These are phyloP conservation scores for Fragilaria crotonensis DNA, from an alignment of 108 stramenopile species.

Conservation along the genomic window DNA sequence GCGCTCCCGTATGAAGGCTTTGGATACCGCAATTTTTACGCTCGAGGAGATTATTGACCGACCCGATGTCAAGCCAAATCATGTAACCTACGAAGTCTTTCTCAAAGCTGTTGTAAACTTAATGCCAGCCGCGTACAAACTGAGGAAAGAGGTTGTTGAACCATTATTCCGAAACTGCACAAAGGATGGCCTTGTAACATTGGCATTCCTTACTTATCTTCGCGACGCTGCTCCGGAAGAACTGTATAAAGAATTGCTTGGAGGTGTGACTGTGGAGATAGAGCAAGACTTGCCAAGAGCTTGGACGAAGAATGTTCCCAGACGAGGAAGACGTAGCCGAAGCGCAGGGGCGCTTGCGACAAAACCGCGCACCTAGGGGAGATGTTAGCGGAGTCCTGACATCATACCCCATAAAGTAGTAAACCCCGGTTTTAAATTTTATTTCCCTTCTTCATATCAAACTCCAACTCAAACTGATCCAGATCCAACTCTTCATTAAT, in stretches of 20 bases:
- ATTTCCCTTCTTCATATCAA: background rate
- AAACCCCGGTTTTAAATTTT: no score
- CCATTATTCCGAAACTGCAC: constrained; percentile 35
- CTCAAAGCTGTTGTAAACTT: constrained; percentile 59
- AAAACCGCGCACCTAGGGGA: no score
- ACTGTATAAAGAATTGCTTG: constrained; percentile 38
- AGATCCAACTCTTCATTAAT: background rate
- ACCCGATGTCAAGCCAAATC: constrained; percentile 36
- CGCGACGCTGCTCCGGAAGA: constrained; percentile 29
- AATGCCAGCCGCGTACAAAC: constrained; percentile 13
- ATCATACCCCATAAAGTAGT: no score
- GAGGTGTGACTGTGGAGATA: constrained; percentile 15
- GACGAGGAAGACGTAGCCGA: background rate
- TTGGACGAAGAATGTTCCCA: constrained; percentile 49
- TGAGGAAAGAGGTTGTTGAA: constrained; percentile 29
- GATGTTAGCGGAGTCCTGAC: no score
- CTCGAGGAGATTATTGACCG: constrained; percentile 40
- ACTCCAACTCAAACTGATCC: background rate
- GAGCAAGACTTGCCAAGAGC: constrained; percentile 33
- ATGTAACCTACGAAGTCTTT: constrained; percentile 79
- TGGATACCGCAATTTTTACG: constrained; percentile 53
- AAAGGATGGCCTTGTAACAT: constrained; percentile 50
- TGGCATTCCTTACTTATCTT: constrained; percentile 52
- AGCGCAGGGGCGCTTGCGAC: background rate
- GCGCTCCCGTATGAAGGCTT: constrained; percentile 33